phyloP scores from a whole-genome alignment of 1,139 yeast genomes.

The Sugiyamaella sp. region DNA sequence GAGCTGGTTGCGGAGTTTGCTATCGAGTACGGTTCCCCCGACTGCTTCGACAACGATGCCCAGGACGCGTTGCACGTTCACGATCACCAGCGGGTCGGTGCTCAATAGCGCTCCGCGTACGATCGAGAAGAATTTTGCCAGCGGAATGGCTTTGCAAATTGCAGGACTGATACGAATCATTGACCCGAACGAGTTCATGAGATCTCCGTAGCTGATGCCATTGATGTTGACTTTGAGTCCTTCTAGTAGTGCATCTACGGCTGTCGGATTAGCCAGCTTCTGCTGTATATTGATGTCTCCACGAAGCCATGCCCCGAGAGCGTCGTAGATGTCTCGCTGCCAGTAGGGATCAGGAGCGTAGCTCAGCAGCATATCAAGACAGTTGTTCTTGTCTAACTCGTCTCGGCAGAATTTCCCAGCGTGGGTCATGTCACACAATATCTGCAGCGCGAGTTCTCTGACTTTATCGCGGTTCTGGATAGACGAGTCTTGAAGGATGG shows the following conservation, averaged over 20 bases:
- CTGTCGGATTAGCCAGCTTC: constrained; percentile 26
- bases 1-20: constrained; percentile 4
- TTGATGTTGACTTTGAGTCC: constrained; percentile 30
- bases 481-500: constrained; percentile 45
- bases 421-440: constrained; percentile 64
- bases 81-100: constrained; percentile 30
- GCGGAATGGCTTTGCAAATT: constrained; percentile 27
- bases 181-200: constrained; percentile 32
- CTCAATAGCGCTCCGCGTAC: constrained; percentile 28
- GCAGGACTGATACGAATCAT: constrained; percentile 30
- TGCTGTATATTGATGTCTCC: constrained; percentile 40
- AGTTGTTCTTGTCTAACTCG: constrained; percentile 46
- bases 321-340: constrained; percentile 70
- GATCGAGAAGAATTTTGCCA: constrained; percentile 24
- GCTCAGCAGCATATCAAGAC: constrained; percentile 52
- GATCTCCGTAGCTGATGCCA: constrained; percentile 27
- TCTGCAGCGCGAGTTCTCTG: constrained; percentile 63
- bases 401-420: constrained; percentile 49
- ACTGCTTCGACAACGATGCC: constrained; percentile 19
- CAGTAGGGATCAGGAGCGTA: constrained; percentile 64
- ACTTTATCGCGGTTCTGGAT: constrained; percentile 46
- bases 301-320: constrained; percentile 48
- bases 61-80: constrained; percentile 31
- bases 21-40: background rate
- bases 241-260: constrained; percentile 26